Evolutionary conservation across 768 basidiomycete genomes (phyloP), one percentile per base, ranked within the genome.

Genomic region (Pleurotus pulmonarius): DNA sequence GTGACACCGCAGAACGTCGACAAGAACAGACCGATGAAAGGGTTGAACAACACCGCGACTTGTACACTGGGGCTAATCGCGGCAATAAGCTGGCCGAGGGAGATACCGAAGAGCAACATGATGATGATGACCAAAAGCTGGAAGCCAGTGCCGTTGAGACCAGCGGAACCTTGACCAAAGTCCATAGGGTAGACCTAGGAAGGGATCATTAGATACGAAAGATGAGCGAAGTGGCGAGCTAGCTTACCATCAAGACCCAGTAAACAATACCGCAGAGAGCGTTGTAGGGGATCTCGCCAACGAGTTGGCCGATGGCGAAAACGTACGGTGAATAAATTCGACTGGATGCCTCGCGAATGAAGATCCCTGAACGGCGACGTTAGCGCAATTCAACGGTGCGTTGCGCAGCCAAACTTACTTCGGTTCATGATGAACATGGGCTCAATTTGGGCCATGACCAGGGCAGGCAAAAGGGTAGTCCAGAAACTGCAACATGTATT

Each of bases 281-380:
- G 47, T 81, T 86, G 69, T 87, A 89, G 0, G 92, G 93, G 55
- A 90, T 79, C 69, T 96, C 92, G 43, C 91, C 86, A 12, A 90
- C 66, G 22, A 94, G 75, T 65, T 94, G 93, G 2, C 86, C 84
- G 34, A 91, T 79, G 26, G 92, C 88, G 66, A 95, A 95, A 18
- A 92, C 90, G 56, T 85, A 86, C 0, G 90, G 86, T 0, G 87
- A 89, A 70, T 94, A 94, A 64, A 94, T 94, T 58, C 88, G 83
- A 71, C 88, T 90, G 2, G 87, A 89, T 0, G 89, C 79, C 72
- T 94, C 70, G 63, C 73, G 63, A 49, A 74, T 73, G 61, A 78
- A 80, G 25, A 68, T 73, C 46, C 75, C 70, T 71, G 49, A 40
- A 18, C 12, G 20, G 43, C 12, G 46, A 15, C 60, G 46, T 26